These are phyloP conservation scores for Primulina eburnea DNA, from an alignment of 257 asterid species.

Conservation along the genomic window DNA sequence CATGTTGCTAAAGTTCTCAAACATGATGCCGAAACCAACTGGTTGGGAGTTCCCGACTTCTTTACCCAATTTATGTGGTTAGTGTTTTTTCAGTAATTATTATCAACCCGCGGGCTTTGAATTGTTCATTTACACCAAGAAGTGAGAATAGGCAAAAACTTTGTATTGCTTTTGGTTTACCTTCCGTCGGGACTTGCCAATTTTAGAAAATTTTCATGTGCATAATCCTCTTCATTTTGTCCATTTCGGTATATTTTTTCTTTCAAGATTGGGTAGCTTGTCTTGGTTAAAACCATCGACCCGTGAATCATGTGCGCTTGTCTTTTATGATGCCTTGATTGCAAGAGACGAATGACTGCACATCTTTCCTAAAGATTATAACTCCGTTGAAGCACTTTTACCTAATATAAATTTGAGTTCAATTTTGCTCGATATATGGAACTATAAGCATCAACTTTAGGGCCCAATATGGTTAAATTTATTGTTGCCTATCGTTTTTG, in stretches of 20 bases:
- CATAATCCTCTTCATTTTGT: neutral
- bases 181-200: neutral
- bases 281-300: neutral
- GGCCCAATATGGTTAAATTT: no score
- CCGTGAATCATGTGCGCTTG: neutral
- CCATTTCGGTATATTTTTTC: neutral
- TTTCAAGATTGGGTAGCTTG: neutral
- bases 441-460: no score
- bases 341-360: neutral
- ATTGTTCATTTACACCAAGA: neutral
- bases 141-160: neutral
- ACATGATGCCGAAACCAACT: no score
- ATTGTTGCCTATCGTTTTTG: no score
- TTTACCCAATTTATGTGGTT: neutral
- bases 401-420: neutral
- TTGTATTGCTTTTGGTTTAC: neutral
- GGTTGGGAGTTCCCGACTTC: neutral
- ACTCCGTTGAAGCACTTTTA: neutral
- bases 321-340: neutral
- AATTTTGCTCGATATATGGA: no score
- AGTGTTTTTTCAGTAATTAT: no score
- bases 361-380: neutral
- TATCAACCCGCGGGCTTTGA: neutral
- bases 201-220: neutral
- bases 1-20: neutral